These are phyloP conservation scores for Candida pini DNA, from an alignment of 805 yeast genomes.

Conservation along the genomic window DNA sequence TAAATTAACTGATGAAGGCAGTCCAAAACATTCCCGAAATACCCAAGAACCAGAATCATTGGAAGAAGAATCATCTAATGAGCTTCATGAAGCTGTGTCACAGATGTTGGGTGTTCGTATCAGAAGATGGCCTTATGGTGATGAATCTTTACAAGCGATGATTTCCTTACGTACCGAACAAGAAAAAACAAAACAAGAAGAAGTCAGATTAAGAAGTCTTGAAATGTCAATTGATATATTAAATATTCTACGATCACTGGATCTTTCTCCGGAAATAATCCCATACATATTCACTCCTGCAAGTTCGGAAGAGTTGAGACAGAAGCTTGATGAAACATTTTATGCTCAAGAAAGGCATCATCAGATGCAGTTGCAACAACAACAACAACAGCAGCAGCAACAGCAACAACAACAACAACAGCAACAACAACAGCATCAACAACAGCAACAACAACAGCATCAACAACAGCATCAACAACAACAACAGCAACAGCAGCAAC, in stretches of 20 bases:
- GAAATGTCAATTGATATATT: slow-evolving; percentile 32
- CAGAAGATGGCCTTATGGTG: slow-evolving; percentile 27
- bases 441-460: neutral
- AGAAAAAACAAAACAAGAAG: slow-evolving; percentile 37
- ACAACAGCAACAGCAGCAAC: neutral
- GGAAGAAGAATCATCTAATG: neutral
- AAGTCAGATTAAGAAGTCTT: slow-evolving; percentile 29
- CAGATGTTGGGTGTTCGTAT: slow-evolving; percentile 9
- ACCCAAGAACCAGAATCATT: too few species aligned
- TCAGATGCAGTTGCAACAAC: neutral
- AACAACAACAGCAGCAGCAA: neutral
- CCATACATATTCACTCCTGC: slow-evolving; percentile 19
- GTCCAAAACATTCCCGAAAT: too few species aligned
- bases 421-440: slow-evolving; percentile 3
- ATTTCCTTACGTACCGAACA: slow-evolving; percentile 35
- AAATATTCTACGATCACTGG: slow-evolving; percentile 20
- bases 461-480: slow-evolving; percentile 3
- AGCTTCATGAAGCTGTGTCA: slow-evolving; percentile 2
- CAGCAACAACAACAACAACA: slow-evolving; percentile 1
- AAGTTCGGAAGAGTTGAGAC: slow-evolving; percentile 10
- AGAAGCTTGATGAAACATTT: slow-evolving; percentile 9
- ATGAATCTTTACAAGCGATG: slow-evolving; percentile 33
- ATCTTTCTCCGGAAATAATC: slow-evolving; percentile 20
- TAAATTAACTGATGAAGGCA: too few species aligned
- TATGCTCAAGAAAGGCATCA: too few species aligned